Evolutionary conservation across 257 asterid species (phyloP), one percentile per base, ranked within the genome.

Genomic region (Ilex aquifolium): DNA sequence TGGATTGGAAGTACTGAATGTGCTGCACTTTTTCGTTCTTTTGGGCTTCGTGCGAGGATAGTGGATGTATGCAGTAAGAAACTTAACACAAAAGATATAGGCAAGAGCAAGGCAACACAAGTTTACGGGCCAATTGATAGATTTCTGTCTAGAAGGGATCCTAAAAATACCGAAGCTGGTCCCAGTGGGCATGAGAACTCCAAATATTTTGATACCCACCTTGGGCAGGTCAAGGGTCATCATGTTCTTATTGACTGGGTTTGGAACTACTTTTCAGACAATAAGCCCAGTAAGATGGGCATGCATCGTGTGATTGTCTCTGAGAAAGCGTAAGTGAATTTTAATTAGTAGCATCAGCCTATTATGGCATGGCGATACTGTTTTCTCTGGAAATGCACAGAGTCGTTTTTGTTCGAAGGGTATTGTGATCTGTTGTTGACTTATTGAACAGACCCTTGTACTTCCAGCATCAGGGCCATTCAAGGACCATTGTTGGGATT

Each of bases 1-100:
- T 92, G 99, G 97, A 89, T 92, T 54, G 96, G 99, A 62, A 87
- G 97, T 39, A 85, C 93, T 0, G 95, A 92, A 65, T 89, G 97
- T 74, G 99, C 99, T 42, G 75, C 99, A 8, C 87, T 92, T 73
- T 63, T 92, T 39, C 91, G 95, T 11, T 89, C 88, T 32, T 92
- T 92, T 76, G 95, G 97, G 51, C 80, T 92, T 51, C 94, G 91
- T 66, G 97, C 97, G 32, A 72, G 71, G 71, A 76, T 92, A 72
- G 91, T 89, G 59, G 99, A 87, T 77, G 88, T 91, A 65, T 75
- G 77, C 65, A 64, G 87, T 55, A 77, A 69, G 66, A 83, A 77
- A 60, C 65, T 62, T 39, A 70, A 56, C 56, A 21, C 36, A 36
- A 30, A 60, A 57, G 62, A 61, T 66, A 64, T 7, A 49, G 69